Conservation (phyloP, 2,329 filamentous ascomycete species). For the Pestalotiopsis sp. region DNA sequence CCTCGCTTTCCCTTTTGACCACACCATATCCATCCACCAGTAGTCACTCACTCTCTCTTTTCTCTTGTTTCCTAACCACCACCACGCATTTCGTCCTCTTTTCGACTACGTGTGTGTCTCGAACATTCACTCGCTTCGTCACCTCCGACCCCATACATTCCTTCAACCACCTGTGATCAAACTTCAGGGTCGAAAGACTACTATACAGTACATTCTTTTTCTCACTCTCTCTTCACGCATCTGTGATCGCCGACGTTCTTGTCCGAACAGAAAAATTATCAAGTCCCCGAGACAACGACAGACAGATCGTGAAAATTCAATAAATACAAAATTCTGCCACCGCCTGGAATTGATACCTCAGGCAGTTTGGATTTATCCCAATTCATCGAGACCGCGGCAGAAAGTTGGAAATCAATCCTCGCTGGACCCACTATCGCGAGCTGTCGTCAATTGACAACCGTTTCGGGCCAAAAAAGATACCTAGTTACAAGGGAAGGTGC, state of each 20-base stretch:
- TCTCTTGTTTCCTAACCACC: slow-evolving; percentile 11
- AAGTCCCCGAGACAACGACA: neutral
- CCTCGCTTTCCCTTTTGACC: neutral
- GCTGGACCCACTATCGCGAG: neutral
- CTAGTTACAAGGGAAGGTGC: neutral
- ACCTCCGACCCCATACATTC: slow-evolving; percentile 15
- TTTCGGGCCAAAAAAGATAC: neutral
- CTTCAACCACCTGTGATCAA: slow-evolving; percentile 17
- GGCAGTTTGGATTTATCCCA: slow-evolving; percentile 16
- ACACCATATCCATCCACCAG: neutral
- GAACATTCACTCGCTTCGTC: slow-evolving; percentile 27
- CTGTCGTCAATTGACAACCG: neutral
- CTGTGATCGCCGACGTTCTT: slow-evolving; percentile 33
- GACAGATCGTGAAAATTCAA: slow-evolving; percentile 12
- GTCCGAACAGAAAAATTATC: neutral
- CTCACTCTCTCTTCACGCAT: slow-evolving; percentile 2
- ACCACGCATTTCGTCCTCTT: slow-evolving; percentile 20
- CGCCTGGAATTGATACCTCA: slow-evolving; percentile 19
- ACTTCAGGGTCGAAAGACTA: slow-evolving; percentile 24
- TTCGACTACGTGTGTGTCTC: slow-evolving; percentile 22
- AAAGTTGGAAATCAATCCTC: neutral
- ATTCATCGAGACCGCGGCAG: neutral
- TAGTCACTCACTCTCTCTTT: neutral
- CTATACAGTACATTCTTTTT: slow-evolving; percentile 26
- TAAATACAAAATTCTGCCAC: slow-evolving; percentile 19